phyloP scores from a whole-genome alignment of 176 grass and related monocot species.

The Aechmea fasciata region DNA sequence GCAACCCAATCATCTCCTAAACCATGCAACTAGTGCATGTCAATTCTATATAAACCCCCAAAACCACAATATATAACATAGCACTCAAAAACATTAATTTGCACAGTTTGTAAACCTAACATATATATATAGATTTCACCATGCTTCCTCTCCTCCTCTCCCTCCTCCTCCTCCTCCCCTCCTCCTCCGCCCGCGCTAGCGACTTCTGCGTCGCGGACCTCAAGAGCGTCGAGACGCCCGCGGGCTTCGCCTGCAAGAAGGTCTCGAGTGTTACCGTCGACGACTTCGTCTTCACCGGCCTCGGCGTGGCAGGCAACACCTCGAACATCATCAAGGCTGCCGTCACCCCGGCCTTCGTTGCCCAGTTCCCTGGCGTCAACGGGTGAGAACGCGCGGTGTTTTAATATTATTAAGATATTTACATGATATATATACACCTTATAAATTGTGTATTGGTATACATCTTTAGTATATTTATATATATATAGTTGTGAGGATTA shows the following conservation, averaged over 20 bases:
- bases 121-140: background rate
- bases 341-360: slow-evolving; percentile 59
- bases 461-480: no score
- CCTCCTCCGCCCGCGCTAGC: slow-evolving; percentile 28
- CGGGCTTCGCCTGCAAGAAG: slow-evolving; percentile 53
- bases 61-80: background rate
- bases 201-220: slow-evolving; percentile 76
- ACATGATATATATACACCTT: no score
- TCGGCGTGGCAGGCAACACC: slow-evolving; percentile 34
- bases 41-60: background rate
- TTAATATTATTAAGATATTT: no score
- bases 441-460: no score
- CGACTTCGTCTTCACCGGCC: slow-evolving; percentile 55
- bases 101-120: background rate
- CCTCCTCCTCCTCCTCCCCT: slow-evolving; percentile 27
- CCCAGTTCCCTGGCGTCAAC: slow-evolving; percentile 62
- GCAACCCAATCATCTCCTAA: background rate
- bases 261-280: slow-evolving; percentile 15
- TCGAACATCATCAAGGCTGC: slow-evolving; percentile 42
- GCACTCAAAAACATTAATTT: background rate
- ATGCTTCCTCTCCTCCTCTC: slow-evolving; percentile 30
- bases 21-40: background rate
- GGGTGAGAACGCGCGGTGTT: slow-evolving; percentile 4
- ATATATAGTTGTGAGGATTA: no score
- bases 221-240: slow-evolving; percentile 37